A percentile compares a stretch with the other conserved stretches of the same genome.
phyloP scores from a whole-genome alignment of 768 basidiomycete genomes.

The Leccinum uliginosum region DNA sequence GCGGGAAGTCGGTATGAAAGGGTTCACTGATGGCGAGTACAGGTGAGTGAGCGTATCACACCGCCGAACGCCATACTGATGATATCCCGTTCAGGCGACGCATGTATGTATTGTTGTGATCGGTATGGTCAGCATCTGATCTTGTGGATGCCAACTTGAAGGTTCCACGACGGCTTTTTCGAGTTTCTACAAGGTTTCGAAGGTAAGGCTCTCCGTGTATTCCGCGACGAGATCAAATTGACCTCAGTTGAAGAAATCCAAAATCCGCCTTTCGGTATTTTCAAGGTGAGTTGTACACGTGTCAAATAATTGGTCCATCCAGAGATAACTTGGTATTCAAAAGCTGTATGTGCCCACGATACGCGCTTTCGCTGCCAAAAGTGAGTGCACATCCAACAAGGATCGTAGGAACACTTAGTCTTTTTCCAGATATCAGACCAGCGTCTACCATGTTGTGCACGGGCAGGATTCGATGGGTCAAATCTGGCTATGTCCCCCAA shows the following conservation, averaged over 20 bases:
- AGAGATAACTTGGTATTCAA: not conserved
- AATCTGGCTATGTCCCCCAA: not conserved
- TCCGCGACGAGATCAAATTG: not conserved
- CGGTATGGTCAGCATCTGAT: not conserved
- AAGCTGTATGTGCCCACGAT: not conserved
- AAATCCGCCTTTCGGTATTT: not conserved
- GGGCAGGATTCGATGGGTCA: not conserved
- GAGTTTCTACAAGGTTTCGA: not conserved
- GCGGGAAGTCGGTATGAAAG: conserved; percentile 37
- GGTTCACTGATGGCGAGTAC: conserved; percentile 41
- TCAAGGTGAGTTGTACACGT: not conserved
- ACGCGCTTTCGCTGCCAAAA: not conserved
- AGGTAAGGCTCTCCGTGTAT: not conserved
- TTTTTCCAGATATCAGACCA: not conserved
- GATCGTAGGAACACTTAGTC: not conserved
- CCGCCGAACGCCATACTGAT: not conserved
- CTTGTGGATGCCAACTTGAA: not conserved
- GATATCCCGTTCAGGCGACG: not conserved
- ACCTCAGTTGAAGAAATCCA: not conserved
- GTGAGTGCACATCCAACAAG: not conserved
- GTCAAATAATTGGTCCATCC: not conserved
- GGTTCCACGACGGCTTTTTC: not conserved
- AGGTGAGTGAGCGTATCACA: conserved; percentile 24
- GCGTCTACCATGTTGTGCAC: not conserved
- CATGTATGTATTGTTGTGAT: not conserved